Evolutionary conservation across 768 basidiomycete genomes (phyloP).

Genomic region (Auriscalpium vulgare): DNA sequence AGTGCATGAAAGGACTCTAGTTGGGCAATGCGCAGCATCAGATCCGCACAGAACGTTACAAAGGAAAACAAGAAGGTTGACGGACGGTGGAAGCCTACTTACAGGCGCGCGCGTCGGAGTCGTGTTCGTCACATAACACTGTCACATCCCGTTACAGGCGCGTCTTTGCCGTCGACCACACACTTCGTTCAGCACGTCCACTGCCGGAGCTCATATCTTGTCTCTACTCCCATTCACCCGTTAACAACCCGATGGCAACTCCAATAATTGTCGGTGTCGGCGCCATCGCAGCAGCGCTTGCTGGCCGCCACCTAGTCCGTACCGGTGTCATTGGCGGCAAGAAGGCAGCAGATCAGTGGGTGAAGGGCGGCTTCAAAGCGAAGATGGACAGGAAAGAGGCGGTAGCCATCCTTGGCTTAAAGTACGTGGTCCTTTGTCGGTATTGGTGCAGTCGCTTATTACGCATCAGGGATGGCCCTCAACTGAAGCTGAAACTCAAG

Average conservation of each 20-base stretch:
- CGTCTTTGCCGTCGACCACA: no score
- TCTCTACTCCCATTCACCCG: no score
- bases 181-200: no score
- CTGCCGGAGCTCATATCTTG: no score
- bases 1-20: no score
- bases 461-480: slow-evolving; percentile 63
- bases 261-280: slow-evolving; percentile 70
- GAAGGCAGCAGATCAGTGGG: slow-evolving; percentile 74
- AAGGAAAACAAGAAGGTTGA: no score
- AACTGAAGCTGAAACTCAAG: slow-evolving; percentile 72
- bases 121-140: no score
- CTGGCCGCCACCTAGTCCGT: slow-evolving; percentile 64
- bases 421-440: slow-evolving; percentile 44
- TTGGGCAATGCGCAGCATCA: no score
- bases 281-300: slow-evolving; percentile 68
- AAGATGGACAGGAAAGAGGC: slow-evolving; percentile 98
- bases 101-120: no score
- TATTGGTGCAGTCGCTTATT: not conserved
- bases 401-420: slow-evolving; percentile 82
- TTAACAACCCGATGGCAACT: slow-evolving; percentile 52
- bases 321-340: slow-evolving; percentile 51
- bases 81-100: no score
- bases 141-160: no score
- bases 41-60: no score
- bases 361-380: slow-evolving; percentile 86